Percentiles rank a stretch among this genome's conserved stretches.
Conservation (phyloP, 805 yeast species). For the Yamadazyma nakazawae region DNA sequence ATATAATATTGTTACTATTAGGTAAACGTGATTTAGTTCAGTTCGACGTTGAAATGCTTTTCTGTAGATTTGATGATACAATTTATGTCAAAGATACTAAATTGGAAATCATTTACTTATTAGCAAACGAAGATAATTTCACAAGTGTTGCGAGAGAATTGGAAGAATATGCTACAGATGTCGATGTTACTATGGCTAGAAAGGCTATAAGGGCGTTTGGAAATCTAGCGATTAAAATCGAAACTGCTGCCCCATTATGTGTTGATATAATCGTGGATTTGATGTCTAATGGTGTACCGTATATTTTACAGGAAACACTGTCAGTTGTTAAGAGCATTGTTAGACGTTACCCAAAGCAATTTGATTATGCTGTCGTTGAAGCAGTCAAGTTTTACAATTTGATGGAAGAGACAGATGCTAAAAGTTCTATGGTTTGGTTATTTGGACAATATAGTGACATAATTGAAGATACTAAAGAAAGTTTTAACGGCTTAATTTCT, state of each 20-base stretch:
- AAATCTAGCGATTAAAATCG: slow-evolving; percentile 76
- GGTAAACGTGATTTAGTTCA: slow-evolving; percentile 58
- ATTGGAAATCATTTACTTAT: slow-evolving; percentile 75
- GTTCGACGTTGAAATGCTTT: slow-evolving; percentile 75
- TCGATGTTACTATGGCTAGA: slow-evolving; percentile 81
- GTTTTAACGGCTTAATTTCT: slow-evolving; percentile 28
- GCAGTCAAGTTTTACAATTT: slow-evolving; percentile 34
- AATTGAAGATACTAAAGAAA: slow-evolving; percentile 32
- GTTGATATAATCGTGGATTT: slow-evolving; percentile 59
- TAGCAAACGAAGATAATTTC: slow-evolving; percentile 66
- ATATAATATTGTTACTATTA: slow-evolving; percentile 69
- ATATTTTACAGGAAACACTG: slow-evolving; percentile 76
- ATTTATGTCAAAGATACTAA: slow-evolving; percentile 87
- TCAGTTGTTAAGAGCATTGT: slow-evolving; percentile 74
- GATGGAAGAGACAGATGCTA: slow-evolving; percentile 74
- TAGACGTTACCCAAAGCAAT: slow-evolving; percentile 67
- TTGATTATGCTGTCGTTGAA: slow-evolving; percentile 31
- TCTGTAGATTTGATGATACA: slow-evolving; percentile 81
- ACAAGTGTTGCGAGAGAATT: slow-evolving; percentile 66
- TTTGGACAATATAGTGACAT: slow-evolving; percentile 64
- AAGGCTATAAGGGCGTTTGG: slow-evolving; percentile 90
- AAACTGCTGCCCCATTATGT: slow-evolving; percentile 58
- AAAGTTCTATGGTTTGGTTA: slow-evolving; percentile 78
- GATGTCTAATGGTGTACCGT: slow-evolving; percentile 61
- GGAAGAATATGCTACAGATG: slow-evolving; percentile 82